These are phyloP conservation scores for Penicillium tannophilum DNA, from an alignment of 495 filamentous ascomycete genomes.

Conservation along the genomic window DNA sequence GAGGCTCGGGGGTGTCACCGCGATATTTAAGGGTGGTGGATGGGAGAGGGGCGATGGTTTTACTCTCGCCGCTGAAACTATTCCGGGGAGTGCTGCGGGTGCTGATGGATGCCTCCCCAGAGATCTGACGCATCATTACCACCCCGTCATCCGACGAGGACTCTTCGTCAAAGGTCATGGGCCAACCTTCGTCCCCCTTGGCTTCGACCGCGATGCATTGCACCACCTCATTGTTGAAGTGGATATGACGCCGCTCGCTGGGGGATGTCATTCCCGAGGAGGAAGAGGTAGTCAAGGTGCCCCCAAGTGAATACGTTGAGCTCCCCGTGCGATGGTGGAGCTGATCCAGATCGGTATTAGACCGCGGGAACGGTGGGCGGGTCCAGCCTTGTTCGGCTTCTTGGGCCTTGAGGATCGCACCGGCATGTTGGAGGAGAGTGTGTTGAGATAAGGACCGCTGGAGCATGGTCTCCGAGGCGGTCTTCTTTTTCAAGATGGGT, in stretches of 20 bases:
- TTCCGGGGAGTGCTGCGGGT: conserved; percentile 52
- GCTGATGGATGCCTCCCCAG: conserved; percentile 46
- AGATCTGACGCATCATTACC: conserved; percentile 80
- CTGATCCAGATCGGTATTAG: conserved; percentile 66
- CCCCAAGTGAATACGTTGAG: conserved; percentile 32
- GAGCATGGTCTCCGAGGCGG: conserved; percentile 92
- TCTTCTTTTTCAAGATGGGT: conserved; percentile 94
- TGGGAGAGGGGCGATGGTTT: conserved; percentile 90
- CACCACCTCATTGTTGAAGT: conserved; percentile 93
- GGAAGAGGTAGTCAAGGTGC: conserved; percentile 36
- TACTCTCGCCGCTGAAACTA: conserved; percentile 67
- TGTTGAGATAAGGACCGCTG: conserved; percentile 89
- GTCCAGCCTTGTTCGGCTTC: conserved; percentile 59
- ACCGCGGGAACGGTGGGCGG: conserved; percentile 52
- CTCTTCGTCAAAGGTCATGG: conserved; percentile 54
- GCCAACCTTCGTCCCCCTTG: conserved; percentile 66
- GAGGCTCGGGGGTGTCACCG: conserved; percentile 73
- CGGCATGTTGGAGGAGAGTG: conserved; percentile 89
- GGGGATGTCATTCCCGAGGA: conserved; percentile 64
- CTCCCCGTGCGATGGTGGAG: conserved; percentile 44
- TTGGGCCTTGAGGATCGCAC: conserved; percentile 89
- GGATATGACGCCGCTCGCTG: conserved; percentile 78
- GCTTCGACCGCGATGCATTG: conserved; percentile 94
- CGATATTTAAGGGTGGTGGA: conserved; percentile 90
- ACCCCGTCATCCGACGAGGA: conserved; percentile 73